Evolutionary conservation across 169 alveolate species (phyloP).

Genomic region (Toxoplasma gondii): DNA sequence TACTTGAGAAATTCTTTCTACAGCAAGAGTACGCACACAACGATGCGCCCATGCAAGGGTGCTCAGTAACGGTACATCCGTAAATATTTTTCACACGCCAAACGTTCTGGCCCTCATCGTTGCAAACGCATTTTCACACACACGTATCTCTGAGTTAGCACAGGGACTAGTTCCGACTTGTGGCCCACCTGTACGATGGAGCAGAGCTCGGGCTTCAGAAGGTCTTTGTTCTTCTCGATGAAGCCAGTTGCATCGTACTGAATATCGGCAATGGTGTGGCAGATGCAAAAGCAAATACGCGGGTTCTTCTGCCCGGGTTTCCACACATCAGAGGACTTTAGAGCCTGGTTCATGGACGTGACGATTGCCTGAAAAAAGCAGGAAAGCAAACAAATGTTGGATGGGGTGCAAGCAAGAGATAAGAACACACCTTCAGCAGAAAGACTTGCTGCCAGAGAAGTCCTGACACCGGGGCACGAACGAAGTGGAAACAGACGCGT

Average conservation of each 20-base stretch:
- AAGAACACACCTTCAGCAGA: too few species aligned
- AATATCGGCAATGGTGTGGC: constrained; percentile 87
- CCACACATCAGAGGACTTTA: not conserved
- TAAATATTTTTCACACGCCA: too few species aligned
- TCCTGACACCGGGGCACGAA: not conserved
- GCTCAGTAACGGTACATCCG: too few species aligned
- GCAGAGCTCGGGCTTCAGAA: constrained; percentile 83
- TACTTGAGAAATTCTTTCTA: too few species aligned
- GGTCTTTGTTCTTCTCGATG: constrained; percentile 86
- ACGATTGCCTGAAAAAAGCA: constrained; percentile 2
- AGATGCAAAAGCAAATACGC: constrained; percentile 79
- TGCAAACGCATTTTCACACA: too few species aligned
- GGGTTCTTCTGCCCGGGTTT: constrained; percentile 74
- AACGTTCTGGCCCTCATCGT: too few species aligned
- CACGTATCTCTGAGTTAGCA: too few species aligned
- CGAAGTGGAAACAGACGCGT: not conserved
- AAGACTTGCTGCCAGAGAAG: too few species aligned
- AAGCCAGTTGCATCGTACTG: constrained; percentile 84
- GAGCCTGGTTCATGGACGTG: not conserved
- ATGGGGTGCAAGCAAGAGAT: not conserved
- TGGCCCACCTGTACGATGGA: constrained; percentile 1
- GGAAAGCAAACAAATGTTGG: not conserved
- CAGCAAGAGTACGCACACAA: too few species aligned
- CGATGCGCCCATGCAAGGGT: too few species aligned
- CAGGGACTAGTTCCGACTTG: not conserved